phyloP scores from a whole-genome alignment of 176 grass and related monocot genomes.

The Musa beccarii region DNA sequence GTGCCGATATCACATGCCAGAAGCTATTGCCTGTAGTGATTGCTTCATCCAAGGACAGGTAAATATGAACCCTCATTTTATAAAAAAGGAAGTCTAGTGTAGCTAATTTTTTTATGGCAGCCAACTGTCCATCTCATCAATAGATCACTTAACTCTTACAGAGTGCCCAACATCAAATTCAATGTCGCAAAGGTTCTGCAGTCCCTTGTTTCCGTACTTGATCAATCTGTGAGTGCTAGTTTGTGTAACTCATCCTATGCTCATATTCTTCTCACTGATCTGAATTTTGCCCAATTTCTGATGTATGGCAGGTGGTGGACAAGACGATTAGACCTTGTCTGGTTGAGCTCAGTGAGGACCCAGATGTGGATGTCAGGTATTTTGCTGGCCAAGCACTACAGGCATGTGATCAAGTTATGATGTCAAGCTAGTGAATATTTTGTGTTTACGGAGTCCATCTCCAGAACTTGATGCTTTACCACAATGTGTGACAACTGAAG shows the following conservation, averaged over 20 bases:
- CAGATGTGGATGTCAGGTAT: constrained; percentile 86
- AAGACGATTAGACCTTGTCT: constrained; percentile 68
- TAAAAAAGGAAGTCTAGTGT: too few species aligned
- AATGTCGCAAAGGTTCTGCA: constrained; percentile 87
- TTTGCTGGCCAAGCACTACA: constrained; percentile 72
- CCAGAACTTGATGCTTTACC: neutral
- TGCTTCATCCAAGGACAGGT: constrained; percentile 88
- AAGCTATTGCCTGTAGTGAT: constrained; percentile 71
- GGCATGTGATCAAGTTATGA: constrained; percentile 79
- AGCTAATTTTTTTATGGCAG: too few species aligned
- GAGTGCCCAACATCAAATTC: constrained; percentile 96
- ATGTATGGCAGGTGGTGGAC: constrained; percentile 49
- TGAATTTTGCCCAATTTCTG: constrained; percentile 9
- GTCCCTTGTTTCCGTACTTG: constrained; percentile 60
- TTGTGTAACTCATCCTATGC: neutral
- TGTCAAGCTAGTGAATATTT: constrained; percentile 44
- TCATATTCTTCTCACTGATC: neutral
- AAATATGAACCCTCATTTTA: neutral
- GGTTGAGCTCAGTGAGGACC: constrained; percentile 91
- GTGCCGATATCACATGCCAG: constrained; percentile 80
- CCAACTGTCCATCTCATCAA: neutral
- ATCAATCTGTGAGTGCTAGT: constrained; percentile 54
- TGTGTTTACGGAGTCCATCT: neutral
- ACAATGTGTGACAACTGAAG: neutral
- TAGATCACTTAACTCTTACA: constrained; percentile 2